Evolutionary conservation across 2,329 filamentous ascomycete genomes (phyloP), one percentile per base, ranked within the genome.

Genomic region (Atkinsonella hypoxylon): DNA sequence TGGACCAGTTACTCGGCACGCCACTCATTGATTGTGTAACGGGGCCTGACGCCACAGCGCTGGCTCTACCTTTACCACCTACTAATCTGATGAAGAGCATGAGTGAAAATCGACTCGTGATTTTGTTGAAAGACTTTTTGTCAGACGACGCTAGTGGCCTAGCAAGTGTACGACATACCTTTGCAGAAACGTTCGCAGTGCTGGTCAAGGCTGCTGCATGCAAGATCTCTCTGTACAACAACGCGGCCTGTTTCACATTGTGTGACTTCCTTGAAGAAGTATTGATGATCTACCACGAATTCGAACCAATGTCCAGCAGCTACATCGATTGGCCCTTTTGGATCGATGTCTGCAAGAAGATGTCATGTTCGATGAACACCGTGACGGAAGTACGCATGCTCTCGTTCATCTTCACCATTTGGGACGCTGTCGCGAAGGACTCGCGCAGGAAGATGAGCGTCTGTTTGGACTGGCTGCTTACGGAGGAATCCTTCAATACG

Each of bases 191-290:
- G 0, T 91, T 94, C 65, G 81, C 82, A 59, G 71, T 74, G 26
- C 70, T 94, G 30, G 74, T 93, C 62, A 89, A 85, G 62, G 82
- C 84, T 1, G 80, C 85, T 2, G 82, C 88, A 1, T 81, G 83
- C 56, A 82, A 79, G 56, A 90, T 85, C 0, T 90, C 88, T 0
- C 74, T 87, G 50, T 95, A 85, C 62, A 84, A 94, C 63, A 87
- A 89, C 61, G 81, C 81, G 55, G 85, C 88, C 17, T 94, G 89
- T 64, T 93, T 93, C 62, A 86, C 88, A 10, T 73, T 95, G n/a
- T 91, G 89, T 62, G 90, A 96, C 64, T 89, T 95, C 56, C 71
- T 95, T 26, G 88, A 95, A 62, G 89, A 95, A 66, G 77, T 84
- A 1, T 71, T 95, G 47, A 72, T 80, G 15, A 82, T 89, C 40